Evolutionary conservation across 805 yeast species (phyloP).

Genomic region (Candida nitratophila): DNA sequence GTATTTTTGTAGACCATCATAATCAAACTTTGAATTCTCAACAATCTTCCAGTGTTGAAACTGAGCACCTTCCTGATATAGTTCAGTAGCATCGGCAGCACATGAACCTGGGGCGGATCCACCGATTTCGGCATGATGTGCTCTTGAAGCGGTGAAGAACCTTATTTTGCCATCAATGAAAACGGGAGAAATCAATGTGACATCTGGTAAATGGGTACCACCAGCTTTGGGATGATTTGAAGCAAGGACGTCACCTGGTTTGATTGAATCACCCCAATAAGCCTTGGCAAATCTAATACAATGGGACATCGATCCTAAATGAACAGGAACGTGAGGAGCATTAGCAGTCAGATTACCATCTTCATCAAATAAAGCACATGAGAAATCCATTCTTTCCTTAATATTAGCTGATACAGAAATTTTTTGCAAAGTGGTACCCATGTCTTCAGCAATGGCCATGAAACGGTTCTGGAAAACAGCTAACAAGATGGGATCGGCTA

Average conservation of each 20-base stretch:
- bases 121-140: constrained; percentile 60
- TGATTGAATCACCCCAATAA: constrained; percentile 30
- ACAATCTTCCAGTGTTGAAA: constrained; percentile 47
- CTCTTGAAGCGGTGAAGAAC: constrained; percentile 51
- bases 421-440: constrained; percentile 23
- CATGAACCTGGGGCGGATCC: constrained; percentile 51
- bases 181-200: constrained; percentile 53
- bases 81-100: constrained; percentile 46
- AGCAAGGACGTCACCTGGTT: constrained; percentile 36
- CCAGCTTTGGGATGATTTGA: constrained; percentile 38
- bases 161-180: constrained; percentile 36
- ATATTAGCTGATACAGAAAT: constrained; percentile 23
- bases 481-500: constrained; percentile 20
- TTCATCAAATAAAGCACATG: constrained; percentile 25
- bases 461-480: constrained; percentile 24
- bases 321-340: constrained; percentile 26
- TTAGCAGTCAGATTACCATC: constrained; percentile 24
- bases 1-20: constrained; percentile 39
- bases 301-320: constrained; percentile 23
- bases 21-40: constrained; percentile 43
- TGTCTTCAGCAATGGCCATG: constrained; percentile 27
- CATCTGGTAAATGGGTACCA: constrained; percentile 44
- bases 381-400: constrained; percentile 24
- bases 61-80: constrained; percentile 51
- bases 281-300: constrained; percentile 24